A percentile compares a stretch with the other conserved stretches of the same genome.
phyloP scores from a whole-genome alignment of 176 grass and related monocot genomes.

The Zea luxurians region DNA sequence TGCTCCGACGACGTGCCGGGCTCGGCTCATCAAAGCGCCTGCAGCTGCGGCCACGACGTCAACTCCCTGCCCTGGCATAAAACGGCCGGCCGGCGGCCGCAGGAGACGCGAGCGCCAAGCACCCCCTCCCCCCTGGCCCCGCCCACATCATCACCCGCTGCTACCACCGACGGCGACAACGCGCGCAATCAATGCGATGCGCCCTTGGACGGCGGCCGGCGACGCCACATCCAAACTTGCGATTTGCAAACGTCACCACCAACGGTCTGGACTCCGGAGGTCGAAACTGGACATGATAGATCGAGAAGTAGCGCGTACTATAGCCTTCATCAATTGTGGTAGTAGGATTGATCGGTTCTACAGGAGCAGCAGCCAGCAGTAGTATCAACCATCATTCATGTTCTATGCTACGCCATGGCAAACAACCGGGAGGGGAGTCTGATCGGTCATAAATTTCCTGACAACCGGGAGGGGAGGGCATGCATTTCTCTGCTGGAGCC shows the following conservation, averaged over 20 bases:
- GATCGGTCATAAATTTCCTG: constrained; percentile 10
- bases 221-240: neutral
- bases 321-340: neutral
- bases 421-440: neutral
- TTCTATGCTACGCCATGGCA: constrained; percentile 1
- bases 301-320: neutral
- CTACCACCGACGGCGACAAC: neutral
- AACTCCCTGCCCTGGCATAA: constrained; percentile 13
- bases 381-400: constrained; percentile 5
- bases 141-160: neutral
- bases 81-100: neutral
- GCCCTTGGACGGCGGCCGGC: neutral
- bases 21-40: neutral
- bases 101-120: neutral
- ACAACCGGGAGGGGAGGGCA: neutral
- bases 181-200: neutral
- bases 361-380: neutral
- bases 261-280: neutral
- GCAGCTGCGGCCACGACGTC: constrained; percentile 26
- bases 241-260: neutral
- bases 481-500: too few species aligned
- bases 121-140: too few species aligned
- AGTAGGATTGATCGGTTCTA: neutral
- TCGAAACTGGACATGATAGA: neutral
- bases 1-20: neutral